Evolutionary conservation across 148 eudicot species (phyloP).

Genomic region (Rhododendron molle): DNA sequence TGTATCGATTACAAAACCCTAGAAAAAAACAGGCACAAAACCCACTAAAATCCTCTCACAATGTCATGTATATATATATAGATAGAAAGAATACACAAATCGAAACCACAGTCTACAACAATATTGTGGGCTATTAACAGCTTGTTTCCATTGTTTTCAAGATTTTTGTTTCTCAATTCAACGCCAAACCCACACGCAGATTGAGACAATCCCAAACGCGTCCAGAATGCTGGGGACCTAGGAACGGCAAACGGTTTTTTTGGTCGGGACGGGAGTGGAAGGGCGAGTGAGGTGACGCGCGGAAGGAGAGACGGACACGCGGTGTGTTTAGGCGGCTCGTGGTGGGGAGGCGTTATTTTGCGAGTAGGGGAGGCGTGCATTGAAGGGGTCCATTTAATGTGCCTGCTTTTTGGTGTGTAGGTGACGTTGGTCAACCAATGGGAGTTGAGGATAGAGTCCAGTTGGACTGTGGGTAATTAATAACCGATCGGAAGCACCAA

Average conservation of each 20-base stretch:
- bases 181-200: background rate
- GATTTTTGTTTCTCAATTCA: background rate
- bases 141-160: background rate
- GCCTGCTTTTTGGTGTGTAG: background rate
- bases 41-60: background rate
- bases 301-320: background rate
- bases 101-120: background rate
- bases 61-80: background rate
- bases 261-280: background rate
- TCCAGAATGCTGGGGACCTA: background rate
- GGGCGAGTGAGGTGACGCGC: background rate
- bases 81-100: background rate
- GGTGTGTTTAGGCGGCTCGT: background rate
- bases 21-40: background rate
- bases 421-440: conserved; percentile 17
- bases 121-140: background rate
- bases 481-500: too few relatives aligned
- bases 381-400: background rate
- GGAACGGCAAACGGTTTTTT: background rate
- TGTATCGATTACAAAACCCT: background rate
- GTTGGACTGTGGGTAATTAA: too few relatives aligned
- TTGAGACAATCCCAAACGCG: background rate
- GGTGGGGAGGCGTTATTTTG: background rate
- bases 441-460: conserved; percentile 2
- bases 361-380: background rate